Percentiles rank a stretch among this genome's conserved stretches.
Conservation (phyloP, 2,329 filamentous ascomycete species). For the Aureobasidium pullulans region DNA sequence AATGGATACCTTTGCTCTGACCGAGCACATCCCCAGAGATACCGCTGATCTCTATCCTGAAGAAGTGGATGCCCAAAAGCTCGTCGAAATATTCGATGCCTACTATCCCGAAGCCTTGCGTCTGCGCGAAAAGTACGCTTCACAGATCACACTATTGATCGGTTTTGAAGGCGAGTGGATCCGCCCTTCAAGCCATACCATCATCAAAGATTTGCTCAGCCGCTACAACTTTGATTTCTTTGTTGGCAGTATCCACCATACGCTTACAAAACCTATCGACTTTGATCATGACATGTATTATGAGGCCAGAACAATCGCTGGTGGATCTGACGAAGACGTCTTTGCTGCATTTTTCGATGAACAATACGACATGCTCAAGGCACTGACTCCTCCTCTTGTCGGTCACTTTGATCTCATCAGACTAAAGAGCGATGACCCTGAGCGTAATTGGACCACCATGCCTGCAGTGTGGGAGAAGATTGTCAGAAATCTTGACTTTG, state of each 20-base stretch:
- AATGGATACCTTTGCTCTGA: slow-evolving; percentile 78
- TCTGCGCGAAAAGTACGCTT: slow-evolving; percentile 62
- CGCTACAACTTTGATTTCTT: slow-evolving; percentile 75
- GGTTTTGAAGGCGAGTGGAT: slow-evolving; percentile 95
- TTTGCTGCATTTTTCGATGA: slow-evolving; percentile 82
- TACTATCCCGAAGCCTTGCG: slow-evolving; percentile 71
- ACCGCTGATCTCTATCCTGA: slow-evolving; percentile 82
- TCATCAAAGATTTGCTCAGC: slow-evolving; percentile 53
- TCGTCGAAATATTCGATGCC: slow-evolving; percentile 52
- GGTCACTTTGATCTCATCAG: slow-evolving; percentile 93
- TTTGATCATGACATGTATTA: slow-evolving; percentile 65
- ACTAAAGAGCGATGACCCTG: slow-evolving; percentile 64
- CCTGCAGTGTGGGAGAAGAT: slow-evolving; percentile 65
- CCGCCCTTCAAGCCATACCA: slow-evolving; percentile 54
- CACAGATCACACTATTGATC: slow-evolving; percentile 69
- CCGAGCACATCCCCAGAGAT: slow-evolving; percentile 89
- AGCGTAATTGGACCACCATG: slow-evolving; percentile 46
- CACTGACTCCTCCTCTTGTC: slow-evolving; percentile 67
- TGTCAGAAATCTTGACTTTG: slow-evolving; percentile 63
- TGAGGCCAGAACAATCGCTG: slow-evolving; percentile 50
- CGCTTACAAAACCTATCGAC: slow-evolving; percentile 80
- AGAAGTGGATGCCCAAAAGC: slow-evolving; percentile 50
- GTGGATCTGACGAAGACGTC: slow-evolving; percentile 62
- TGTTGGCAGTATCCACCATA: slow-evolving; percentile 88
- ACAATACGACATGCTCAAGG: slow-evolving; percentile 71